phyloP scores from a whole-genome alignment of 805 yeast species.

The Starmerella stellata region DNA sequence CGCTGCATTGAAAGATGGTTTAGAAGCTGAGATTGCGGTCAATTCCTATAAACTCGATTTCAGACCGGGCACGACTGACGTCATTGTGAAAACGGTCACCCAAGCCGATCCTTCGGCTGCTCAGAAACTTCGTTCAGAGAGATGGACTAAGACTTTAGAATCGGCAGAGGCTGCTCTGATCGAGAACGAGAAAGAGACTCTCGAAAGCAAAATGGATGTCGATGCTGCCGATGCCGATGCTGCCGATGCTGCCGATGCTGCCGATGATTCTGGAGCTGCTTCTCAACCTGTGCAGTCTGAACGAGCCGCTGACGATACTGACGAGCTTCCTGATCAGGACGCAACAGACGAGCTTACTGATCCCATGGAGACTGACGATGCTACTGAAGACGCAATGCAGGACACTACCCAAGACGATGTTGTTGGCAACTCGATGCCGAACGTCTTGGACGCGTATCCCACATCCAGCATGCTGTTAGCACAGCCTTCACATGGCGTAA shows the following conservation, averaged over 20 bases:
- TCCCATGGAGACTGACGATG: neutral
- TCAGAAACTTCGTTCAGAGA: conserved; percentile 4
- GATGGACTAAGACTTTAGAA: conserved; percentile 12
- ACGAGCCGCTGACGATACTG: neutral
- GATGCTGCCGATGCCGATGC: conserved; percentile 10
- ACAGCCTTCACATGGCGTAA: conserved; percentile 7
- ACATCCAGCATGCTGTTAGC: conserved; percentile 3
- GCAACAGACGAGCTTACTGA: neutral
- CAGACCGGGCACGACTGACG: conserved; percentile 62
- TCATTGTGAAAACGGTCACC: conserved; percentile 26
- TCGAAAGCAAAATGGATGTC: conserved; percentile 4
- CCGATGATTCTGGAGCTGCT: neutral
- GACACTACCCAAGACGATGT: neutral
- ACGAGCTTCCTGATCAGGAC: neutral
- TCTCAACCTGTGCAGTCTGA: neutral
- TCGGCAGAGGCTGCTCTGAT: conserved; percentile 10
- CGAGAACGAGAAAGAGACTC: conserved; percentile 11
- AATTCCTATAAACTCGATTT: conserved; percentile 67
- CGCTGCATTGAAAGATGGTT: conserved; percentile 48
- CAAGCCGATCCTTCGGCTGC: conserved; percentile 4
- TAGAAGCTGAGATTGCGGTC: conserved; percentile 62
- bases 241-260: conserved; percentile 3
- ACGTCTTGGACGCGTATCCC: neutral
- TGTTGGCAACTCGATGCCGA: conserved; percentile 1
- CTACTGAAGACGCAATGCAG: neutral